phyloP scores from a whole-genome alignment of 805 yeast genomes.

The Metschnikowia borealis region DNA sequence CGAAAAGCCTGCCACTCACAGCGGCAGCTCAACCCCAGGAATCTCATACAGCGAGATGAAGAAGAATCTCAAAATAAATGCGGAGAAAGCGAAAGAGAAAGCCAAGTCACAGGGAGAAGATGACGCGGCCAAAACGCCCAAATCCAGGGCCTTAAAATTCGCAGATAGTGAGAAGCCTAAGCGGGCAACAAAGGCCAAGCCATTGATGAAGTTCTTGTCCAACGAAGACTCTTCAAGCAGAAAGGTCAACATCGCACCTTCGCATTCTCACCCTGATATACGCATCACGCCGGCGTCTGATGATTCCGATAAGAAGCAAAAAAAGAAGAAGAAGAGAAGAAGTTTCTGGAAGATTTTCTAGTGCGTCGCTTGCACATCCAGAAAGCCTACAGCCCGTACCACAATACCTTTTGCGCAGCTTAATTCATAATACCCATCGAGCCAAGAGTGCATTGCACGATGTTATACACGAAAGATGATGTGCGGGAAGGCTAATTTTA shows the following conservation, averaged over 20 bases:
- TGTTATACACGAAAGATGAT: not conserved
- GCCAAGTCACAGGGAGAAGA: conserved; percentile 1
- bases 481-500: too few relatives aligned
- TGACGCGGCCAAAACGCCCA: conserved; percentile 16
- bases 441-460: not conserved
- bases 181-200: conserved; percentile 13
- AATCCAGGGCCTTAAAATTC: conserved; percentile 29
- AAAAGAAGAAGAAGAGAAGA: conserved; percentile 29
- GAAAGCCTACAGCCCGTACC: not conserved
- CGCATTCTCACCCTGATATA: conserved; percentile 39
- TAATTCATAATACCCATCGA: not conserved
- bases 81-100: conserved; percentile 10
- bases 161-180: conserved; percentile 14
- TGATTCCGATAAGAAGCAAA: conserved; percentile 17
- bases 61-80: conserved; percentile 22
- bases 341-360: conserved; percentile 33
- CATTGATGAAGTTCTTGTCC: conserved; percentile 34
- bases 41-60: conserved; percentile 34
- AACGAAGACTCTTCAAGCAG: conserved; percentile 27
- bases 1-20: conserved; percentile 14
- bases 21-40: conserved; percentile 12
- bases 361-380: not conserved
- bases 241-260: conserved; percentile 29
- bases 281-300: conserved; percentile 9
- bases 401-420: not conserved